Percentiles rank a stretch among this genome's conserved stretches.
phyloP scores from a whole-genome alignment of 2,329 filamentous ascomycete genomes.

The Rutstroemia sp. region DNA sequence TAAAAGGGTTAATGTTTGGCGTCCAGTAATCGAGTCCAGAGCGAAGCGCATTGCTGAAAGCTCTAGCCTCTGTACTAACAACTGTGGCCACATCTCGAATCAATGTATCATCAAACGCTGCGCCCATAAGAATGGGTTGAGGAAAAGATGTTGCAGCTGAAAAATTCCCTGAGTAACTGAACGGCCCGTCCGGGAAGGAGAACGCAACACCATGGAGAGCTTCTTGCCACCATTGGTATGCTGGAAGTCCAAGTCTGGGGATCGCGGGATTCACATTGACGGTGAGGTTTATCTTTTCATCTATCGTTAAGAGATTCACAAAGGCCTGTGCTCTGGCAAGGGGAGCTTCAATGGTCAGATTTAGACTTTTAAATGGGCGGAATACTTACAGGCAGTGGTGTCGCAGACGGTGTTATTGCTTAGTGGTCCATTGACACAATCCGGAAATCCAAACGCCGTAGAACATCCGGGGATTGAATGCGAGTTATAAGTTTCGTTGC shows the following conservation, averaged over 20 bases:
- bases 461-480: background rate
- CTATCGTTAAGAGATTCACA: conserved; percentile 7
- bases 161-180: conserved; percentile 29
- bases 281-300: conserved; percentile 15
- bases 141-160: conserved; percentile 59
- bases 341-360: conserved; percentile 7
- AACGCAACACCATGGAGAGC: conserved; percentile 53
- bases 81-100: conserved; percentile 49
- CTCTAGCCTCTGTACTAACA: conserved; percentile 53
- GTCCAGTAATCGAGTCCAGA: conserved; percentile 55
- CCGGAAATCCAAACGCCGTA: conserved; percentile 35
- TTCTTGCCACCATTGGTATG: conserved; percentile 56
- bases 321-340: no score
- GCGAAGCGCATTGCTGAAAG: conserved; percentile 53
- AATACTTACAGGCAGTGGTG: conserved; percentile 12
- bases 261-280: conserved; percentile 13
- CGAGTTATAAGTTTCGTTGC: no score
- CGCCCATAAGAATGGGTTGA: conserved; percentile 53
- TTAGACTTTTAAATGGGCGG: background rate
- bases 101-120: conserved; percentile 56
- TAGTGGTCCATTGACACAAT: conserved; percentile 41
- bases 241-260: conserved; percentile 18
- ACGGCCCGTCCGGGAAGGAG: no score
- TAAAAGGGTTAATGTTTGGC: conserved; percentile 60
- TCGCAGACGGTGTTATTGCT: conserved; percentile 29